Evolutionary conservation across 306 rosid species (phyloP), one percentile per base, ranked within the genome.

Genomic region (Coriaria nepalensis): DNA sequence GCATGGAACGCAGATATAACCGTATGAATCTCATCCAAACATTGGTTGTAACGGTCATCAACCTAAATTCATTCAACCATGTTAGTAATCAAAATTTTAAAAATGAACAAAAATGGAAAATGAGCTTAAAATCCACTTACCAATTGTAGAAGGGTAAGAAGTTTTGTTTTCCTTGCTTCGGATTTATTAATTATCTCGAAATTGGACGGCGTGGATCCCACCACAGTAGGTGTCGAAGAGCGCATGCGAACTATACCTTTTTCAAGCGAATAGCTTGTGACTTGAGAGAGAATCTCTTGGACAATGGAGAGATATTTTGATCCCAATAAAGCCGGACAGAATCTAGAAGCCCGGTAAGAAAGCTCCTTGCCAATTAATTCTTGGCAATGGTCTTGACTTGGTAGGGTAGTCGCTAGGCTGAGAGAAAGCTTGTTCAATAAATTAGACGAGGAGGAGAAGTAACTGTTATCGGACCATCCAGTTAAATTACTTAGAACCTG

Each of bases 1-100:
- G 87, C 94, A 59, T 79, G 82, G 45, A 90, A 85, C 36, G 95
- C 95, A 7, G 92, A 79, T 47, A 74, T 55, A 47, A 85, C 85
- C 4, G 87, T 81, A 51, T 85, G 94, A 49, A 90, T 63, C 76
- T 90, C 95, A 43, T 81, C 87, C 75, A 81, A 44, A 65, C 92
- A 81, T 53, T 73, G 87, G 62, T 66, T 79, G 62, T 81, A 85
- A 45, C 78, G 73, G 7, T 62, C 77, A 56, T 90, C 98, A 58
- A 90, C 92, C 94, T 87, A 59, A 49, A 62, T 32, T 38, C 40
- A 62, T 37, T 40, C 0, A 34, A 44, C 43, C 32, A 13, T 41
- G 0, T 33, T 56, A 56, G 9, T 36, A 5, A 43, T 37, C 29
- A 43, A 50, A 35, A 12, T 7, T 20, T 6, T 0, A 8, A 9